Evolutionary conservation across 2,329 filamentous ascomycete genomes (phyloP), one percentile per base, ranked within the genome.

Genomic region (Penicillium capsulatum): DNA sequence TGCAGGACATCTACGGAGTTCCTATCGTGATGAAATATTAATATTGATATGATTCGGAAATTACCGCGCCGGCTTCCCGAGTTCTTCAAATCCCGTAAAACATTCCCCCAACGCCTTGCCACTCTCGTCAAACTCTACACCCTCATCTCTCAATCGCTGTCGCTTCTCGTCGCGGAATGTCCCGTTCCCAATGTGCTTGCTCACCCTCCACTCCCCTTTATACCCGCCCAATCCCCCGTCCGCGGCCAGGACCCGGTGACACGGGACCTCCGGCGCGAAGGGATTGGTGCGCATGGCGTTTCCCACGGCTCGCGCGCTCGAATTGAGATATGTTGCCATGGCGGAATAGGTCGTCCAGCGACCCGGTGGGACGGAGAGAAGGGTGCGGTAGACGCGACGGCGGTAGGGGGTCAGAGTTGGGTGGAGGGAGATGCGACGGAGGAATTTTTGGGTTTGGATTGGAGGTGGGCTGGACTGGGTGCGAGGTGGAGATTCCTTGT

Each of bases 261-360:
- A 94, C 1, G 87, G 88, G 3, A 91, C 83, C 22, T 79, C 75
- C 0, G 88, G 87, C 10, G 88, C 87, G 55, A 91, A 94, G 0
- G 87, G 87, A 59, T 94, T 94, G 24, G 67, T 71, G 13, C 84
- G 76, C 57, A 94, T 71, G 2, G 86, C 86, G 43, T 85, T 87
- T 11, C 86, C 86, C 4, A 92, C 79, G 0, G 86, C 86, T 29
- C 86, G 74, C 2, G 86, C 83, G 3, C 83, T 86, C 15, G 84
- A 87, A 8, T 70, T 63, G 11, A 91, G 73, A 42, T 83, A 76
- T 7, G 72, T 72, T 0, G 88, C 80, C 37, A 94, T 70, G 1
- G 83, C 72, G 3, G 77, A 83, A 66, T 95, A 94, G 0, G 87
- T 91, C 0, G 84, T 87, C 57, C 89, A 83, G 38, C 73, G 72